Percentiles rank a stretch among this genome's conserved stretches.
Evolutionary conservation across 768 basidiomycete species (phyloP).

Genomic region (Leucocoprinus birnbaumii): DNA sequence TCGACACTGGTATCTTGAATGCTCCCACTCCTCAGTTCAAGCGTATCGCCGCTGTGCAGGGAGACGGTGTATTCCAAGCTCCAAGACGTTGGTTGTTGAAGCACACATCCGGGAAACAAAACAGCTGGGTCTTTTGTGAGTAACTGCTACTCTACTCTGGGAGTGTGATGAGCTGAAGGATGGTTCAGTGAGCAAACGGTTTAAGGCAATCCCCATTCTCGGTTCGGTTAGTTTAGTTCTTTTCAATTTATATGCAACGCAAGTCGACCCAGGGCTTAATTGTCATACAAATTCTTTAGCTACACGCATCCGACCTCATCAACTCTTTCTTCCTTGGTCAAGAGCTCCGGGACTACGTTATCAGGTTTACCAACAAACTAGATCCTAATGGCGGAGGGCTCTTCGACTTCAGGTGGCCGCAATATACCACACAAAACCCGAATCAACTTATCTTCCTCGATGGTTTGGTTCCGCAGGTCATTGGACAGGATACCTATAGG

Average conservation of each 20-base stretch:
- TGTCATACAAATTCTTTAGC: conserved; percentile 21
- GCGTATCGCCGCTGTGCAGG: conserved; percentile 45
- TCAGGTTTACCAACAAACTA: conserved; percentile 38
- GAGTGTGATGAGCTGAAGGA: background rate
- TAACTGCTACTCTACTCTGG: background rate
- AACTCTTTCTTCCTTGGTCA: conserved; percentile 29
- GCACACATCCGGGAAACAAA: conserved; percentile 30
- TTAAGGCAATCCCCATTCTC: conserved; percentile 36
- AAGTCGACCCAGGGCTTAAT: background rate
- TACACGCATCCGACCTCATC: conserved; percentile 37
- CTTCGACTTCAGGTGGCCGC: conserved; percentile 15
- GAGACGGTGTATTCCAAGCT: conserved; percentile 49
- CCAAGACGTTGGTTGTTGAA: conserved; percentile 46
- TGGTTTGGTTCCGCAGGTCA: conserved; percentile 23
- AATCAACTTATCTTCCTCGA: conserved; percentile 37
- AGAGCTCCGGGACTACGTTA: conserved; percentile 40
- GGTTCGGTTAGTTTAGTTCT: conserved; percentile 35
- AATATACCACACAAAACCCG: conserved; percentile 29
- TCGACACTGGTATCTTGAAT: conserved; percentile 42
- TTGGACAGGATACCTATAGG: conserved; percentile 40
- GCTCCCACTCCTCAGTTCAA: conserved; percentile 44
- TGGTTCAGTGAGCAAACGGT: conserved; percentile 39
- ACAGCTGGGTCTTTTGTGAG: conserved; percentile 39
- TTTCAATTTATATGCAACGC: background rate
- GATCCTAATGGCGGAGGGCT: conserved; percentile 11